Conservation (phyloP, 1,284 basidiomycete genomes). For the Pascua sp. region DNA sequence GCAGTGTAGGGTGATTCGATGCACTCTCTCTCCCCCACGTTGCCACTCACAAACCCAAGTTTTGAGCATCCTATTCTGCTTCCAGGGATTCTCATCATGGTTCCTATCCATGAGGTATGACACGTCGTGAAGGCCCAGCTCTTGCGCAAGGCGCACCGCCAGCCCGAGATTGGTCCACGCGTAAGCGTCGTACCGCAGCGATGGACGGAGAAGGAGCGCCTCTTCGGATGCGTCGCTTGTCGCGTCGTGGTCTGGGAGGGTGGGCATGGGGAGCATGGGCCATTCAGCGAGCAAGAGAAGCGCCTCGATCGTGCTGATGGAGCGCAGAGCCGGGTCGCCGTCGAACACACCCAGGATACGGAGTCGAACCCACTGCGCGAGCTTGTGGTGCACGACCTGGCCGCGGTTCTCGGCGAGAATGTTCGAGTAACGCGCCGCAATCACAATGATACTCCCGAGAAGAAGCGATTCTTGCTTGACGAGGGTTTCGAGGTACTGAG, state of each 20-base stretch:
- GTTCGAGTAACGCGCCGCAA: constrained; percentile 12
- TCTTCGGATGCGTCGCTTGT: constrained; percentile 3
- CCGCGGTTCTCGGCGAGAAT: constrained; percentile 6
- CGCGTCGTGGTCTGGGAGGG: background rate
- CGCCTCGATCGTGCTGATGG: constrained; percentile 11
- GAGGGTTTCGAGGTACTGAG: constrained; percentile 8
- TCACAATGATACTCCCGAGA: constrained; percentile 11
- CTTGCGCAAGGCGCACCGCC: constrained; percentile 13
- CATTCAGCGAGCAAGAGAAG: constrained; percentile 15
- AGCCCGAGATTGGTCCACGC: constrained; percentile 9
- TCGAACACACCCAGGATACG: constrained; percentile 10
- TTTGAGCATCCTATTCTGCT: constrained; percentile 10
- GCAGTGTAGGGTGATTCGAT: background rate
- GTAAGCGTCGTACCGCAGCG: constrained; percentile 12
- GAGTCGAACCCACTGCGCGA: constrained; percentile 10
- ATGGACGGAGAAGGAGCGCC: constrained; percentile 5
- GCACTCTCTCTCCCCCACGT: no score
- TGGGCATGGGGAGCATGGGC: constrained; percentile 13
- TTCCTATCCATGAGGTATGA: constrained; percentile 1
- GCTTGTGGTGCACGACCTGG: constrained; percentile 1
- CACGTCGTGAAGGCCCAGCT: constrained; percentile 17
- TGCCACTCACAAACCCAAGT: constrained; percentile 14
- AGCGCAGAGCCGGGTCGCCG: constrained; percentile 9
- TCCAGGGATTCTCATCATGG: background rate
- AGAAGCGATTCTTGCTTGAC: constrained; percentile 9